phyloP scores from a whole-genome alignment of 495 filamentous ascomycete genomes.

The Achaetomiella virescens region DNA sequence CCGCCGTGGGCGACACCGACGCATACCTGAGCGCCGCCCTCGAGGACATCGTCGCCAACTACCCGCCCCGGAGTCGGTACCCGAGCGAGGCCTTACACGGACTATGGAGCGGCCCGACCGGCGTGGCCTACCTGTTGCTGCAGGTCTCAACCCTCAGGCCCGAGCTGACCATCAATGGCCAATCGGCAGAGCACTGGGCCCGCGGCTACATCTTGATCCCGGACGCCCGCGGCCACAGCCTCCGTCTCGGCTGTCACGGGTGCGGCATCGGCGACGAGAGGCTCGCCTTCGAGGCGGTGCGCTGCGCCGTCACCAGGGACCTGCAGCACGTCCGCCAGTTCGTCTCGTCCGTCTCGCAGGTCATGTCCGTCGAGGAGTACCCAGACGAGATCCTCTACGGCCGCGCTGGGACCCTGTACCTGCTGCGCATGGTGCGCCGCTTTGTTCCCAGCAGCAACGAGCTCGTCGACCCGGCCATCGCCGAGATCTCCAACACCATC shows the following conservation, averaged over 20 bases:
- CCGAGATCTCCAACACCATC: constrained; percentile 32
- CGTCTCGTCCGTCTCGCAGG: constrained; percentile 32
- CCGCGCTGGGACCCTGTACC: constrained; percentile 54
- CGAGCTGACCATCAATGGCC: constrained; percentile 38
- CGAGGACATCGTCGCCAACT: constrained; percentile 29
- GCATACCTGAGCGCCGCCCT: constrained; percentile 21
- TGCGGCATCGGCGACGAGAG: constrained; percentile 55
- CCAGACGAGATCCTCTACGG: constrained; percentile 54
- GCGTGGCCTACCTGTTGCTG: constrained; percentile 54
- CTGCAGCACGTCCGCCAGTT: constrained; percentile 37
- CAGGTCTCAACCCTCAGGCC: constrained; percentile 43
- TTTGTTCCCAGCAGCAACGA: constrained; percentile 23
- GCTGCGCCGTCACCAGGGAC: constrained; percentile 43
- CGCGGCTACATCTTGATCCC: constrained; percentile 36
- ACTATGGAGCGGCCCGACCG: constrained; percentile 54
- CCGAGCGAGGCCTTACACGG: constrained; percentile 34
- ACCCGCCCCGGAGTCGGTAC: constrained; percentile 26
- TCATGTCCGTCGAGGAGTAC: constrained; percentile 28
- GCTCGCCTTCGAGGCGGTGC: constrained; percentile 47
- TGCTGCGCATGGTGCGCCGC: constrained; percentile 44
- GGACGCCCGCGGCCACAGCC: constrained; percentile 35
- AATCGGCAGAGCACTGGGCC: constrained; percentile 42
- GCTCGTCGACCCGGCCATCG: constrained; percentile 31
- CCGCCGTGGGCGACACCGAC: constrained; percentile 13
- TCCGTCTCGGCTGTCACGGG: constrained; percentile 22